Evolutionary conservation across 495 filamentous ascomycete species (phyloP).

Genomic region (Cercophora samala): DNA sequence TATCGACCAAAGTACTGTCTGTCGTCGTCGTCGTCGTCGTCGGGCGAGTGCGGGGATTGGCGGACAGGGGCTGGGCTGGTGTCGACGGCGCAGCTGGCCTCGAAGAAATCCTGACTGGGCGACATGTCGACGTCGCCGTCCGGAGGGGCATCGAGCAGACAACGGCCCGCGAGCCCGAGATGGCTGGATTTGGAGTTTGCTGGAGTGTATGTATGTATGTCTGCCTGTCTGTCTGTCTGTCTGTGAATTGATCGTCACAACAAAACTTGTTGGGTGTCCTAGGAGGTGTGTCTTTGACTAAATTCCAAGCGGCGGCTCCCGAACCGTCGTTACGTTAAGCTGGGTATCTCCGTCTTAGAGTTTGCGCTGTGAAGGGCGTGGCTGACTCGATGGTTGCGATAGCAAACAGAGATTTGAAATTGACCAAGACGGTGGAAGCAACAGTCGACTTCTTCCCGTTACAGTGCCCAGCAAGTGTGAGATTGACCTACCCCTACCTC

Average conservation of each 20-base stretch:
- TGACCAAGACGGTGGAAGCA: too few relatives aligned
- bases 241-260: neutral
- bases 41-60: neutral
- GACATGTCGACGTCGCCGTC: slow-evolving; percentile 3
- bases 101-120: slow-evolving; percentile 87
- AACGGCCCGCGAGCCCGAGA: slow-evolving; percentile 1
- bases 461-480: too few relatives aligned
- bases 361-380: neutral
- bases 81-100: slow-evolving; percentile 80
- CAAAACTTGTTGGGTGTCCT: neutral
- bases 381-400: neutral
- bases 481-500: neutral
- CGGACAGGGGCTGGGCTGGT: slow-evolving; percentile 50
- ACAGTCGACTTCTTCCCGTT: neutral
- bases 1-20: neutral
- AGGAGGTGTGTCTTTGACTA: neutral
- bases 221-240: too few relatives aligned
- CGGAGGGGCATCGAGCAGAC: neutral
- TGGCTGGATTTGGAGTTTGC: neutral
- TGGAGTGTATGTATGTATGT: neutral
- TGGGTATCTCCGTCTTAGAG: neutral
- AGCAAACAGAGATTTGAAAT: neutral
- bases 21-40: too few relatives aligned
- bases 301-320: neutral
- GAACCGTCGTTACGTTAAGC: neutral